Evolutionary conservation across 2,329 filamentous ascomycete genomes (phyloP), one percentile per base, ranked within the genome.

Genomic region (Pseudogymnoascus pannorum): DNA sequence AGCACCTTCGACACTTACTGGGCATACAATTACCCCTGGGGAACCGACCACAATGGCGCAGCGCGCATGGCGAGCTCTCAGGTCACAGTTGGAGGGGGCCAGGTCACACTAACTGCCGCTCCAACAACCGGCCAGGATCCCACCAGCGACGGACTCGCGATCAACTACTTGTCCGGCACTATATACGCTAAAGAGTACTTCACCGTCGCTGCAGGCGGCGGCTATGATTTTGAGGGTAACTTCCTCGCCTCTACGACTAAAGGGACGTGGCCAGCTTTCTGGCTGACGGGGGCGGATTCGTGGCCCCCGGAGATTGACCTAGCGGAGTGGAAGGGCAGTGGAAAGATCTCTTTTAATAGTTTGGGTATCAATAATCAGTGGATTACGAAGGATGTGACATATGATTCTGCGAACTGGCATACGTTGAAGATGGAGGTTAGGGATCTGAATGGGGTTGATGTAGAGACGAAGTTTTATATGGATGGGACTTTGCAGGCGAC

Each of bases 261-360:
- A 44, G 67, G 67, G 1, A 82, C 80, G 0, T 84, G 82, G 82
- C 81, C 82, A 0, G 82, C 82, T 0, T 84, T 84, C 66, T 84
- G 81, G 82, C 70, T 84, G 12, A 83, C 80, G 1, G 80, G 75
- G 0, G 80, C 80, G 0, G 68, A 80, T 48, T 74, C 76, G 0
- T 85, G 82, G 82, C 82, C 81, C 14, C 82, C 82, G 0, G 82
- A 84, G 75, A 78, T 85, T 61, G 82, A 85, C 67, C 76, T 85
- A 71, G 81, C 81, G 1, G 82, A 85, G 70, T 85, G 82, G 82
- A 85, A 84, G 68, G 82, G 82, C 1, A 58, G 33, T 16, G 81
- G 80, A 14, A 78, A 81, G 67, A 79, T 83, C 63, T 78, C 75
- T 31, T 83, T 83, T 72, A 83, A 83, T 66, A 83, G 80, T 1